phyloP scores from a whole-genome alignment of 2,329 filamentous ascomycete species.

The Phyllosticta citriasiana region DNA sequence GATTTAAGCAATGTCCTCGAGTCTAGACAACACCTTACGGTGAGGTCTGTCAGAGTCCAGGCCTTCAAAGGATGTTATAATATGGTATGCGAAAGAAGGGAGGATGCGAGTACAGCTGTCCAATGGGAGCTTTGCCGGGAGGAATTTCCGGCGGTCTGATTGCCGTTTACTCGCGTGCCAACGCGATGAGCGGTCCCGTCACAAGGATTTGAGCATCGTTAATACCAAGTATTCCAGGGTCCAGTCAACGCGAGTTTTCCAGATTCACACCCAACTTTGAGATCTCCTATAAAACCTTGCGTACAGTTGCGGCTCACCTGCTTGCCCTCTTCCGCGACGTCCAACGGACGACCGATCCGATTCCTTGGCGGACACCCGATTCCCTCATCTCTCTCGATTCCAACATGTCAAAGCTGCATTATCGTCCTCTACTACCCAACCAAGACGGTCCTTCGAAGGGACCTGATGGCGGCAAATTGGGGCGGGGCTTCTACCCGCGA shows the following conservation, averaged over 20 bases:
- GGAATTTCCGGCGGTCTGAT: background rate
- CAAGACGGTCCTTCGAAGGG: background rate
- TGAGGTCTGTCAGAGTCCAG: background rate
- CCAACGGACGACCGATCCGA: background rate
- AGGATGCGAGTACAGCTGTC: background rate
- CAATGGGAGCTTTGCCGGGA: background rate
- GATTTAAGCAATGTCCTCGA: too few relatives aligned
- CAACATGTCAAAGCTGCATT: background rate
- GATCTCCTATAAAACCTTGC: background rate
- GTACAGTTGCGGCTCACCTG: too few relatives aligned
- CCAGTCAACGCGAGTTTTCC: background rate
- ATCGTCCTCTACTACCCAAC: background rate
- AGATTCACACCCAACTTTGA: background rate
- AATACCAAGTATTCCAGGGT: background rate
- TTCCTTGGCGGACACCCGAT: background rate
- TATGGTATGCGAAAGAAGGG: background rate
- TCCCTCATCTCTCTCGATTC: background rate
- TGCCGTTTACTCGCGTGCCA: background rate
- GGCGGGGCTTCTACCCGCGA: background rate
- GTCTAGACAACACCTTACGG: too few relatives aligned
- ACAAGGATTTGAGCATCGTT: background rate
- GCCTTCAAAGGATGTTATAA: background rate
- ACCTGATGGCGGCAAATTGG: background rate
- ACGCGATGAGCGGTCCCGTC: background rate
- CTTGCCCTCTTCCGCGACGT: too few relatives aligned